These are phyloP conservation scores for Boletus speciosus DNA, from an alignment of 768 basidiomycete genomes.

Conservation along the genomic window DNA sequence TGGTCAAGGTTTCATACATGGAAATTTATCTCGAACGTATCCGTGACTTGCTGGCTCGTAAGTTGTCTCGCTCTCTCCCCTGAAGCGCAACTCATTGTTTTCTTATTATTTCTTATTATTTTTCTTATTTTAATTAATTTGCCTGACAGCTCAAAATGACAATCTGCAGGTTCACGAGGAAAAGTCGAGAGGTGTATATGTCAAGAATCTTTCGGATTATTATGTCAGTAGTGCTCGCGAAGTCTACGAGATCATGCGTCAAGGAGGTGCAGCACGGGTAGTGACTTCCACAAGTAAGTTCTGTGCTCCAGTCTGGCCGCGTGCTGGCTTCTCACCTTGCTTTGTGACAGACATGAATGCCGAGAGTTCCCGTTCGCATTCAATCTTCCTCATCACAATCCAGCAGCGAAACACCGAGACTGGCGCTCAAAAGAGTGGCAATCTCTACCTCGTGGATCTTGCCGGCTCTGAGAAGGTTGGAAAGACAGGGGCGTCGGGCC, in stretches of 20 bases:
- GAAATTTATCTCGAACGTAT: constrained; percentile 98
- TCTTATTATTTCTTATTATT: too few relatives aligned
- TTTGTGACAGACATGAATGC: constrained; percentile 89
- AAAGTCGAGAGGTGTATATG: constrained; percentile 95
- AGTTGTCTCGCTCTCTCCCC: constrained; percentile 28
- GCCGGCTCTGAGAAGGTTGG: constrained; percentile 99
- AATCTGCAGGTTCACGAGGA: constrained; percentile 99
- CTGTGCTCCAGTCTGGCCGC: background rate
- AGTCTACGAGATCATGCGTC: constrained; percentile 99
- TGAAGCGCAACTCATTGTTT: constrained; percentile 3
- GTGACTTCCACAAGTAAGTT: constrained; percentile 90
- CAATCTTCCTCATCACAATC: constrained; percentile 97
- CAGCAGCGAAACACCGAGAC: constrained; percentile 95
- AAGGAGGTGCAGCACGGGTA: constrained; percentile 86
- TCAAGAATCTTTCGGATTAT: constrained; percentile 95
- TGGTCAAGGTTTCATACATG: constrained; percentile 99
- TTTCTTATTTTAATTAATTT: background rate
- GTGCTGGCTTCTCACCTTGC: constrained; percentile 1
- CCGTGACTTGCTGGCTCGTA: constrained; percentile 92
- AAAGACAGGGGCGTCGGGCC: constrained; percentile 98
- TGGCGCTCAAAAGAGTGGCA: constrained; percentile 94
- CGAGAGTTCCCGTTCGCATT: constrained; percentile 97
- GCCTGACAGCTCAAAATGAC: constrained; percentile 80
- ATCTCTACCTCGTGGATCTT: constrained; percentile 95
- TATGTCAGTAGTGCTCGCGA: constrained; percentile 95